A percentile compares a stretch with the other conserved stretches of the same genome.
Evolutionary conservation across 768 basidiomycete genomes (phyloP).

Genomic region (Saitozyma sp.): DNA sequence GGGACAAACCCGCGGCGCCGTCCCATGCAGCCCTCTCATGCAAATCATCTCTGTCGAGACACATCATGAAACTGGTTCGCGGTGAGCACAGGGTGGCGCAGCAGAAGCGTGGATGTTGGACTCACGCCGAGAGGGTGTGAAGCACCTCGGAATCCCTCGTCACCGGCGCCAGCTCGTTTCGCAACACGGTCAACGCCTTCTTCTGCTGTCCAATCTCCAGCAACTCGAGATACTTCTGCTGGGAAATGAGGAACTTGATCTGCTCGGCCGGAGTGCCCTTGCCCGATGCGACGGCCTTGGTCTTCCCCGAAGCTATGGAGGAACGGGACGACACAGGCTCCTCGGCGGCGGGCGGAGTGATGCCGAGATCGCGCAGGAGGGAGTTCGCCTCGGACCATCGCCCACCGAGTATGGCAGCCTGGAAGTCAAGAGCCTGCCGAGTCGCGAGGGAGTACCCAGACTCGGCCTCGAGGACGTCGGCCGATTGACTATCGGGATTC

Average conservation of each 20-base stretch:
- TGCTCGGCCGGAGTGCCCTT: slow-evolving; percentile 58
- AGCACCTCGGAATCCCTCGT: slow-evolving; percentile 76
- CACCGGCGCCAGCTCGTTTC: slow-evolving; percentile 82
- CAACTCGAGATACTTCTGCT: slow-evolving; percentile 94
- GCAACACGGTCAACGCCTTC: slow-evolving; percentile 77
- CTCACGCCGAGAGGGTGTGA: slow-evolving; percentile 82
- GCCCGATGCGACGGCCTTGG: slow-evolving; percentile 15
- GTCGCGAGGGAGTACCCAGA: slow-evolving; percentile 86
- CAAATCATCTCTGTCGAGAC: slow-evolving; percentile 77
- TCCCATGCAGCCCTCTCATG: slow-evolving; percentile 82
- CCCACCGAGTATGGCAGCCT: slow-evolving; percentile 74
- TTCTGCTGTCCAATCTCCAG: slow-evolving; percentile 78
- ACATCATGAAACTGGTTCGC: slow-evolving; percentile 79
- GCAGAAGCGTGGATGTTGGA: slow-evolving; percentile 13
- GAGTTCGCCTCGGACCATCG: slow-evolving; percentile 77
- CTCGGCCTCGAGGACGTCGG: slow-evolving; percentile 83
- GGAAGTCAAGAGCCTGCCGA: slow-evolving; percentile 73
- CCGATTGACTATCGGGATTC: slow-evolving; percentile 67
- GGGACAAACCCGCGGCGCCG: slow-evolving; percentile 76
- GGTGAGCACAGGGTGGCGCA: slow-evolving; percentile 19
- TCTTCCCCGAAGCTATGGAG: slow-evolving; percentile 28
- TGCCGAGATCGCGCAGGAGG: slow-evolving; percentile 67
- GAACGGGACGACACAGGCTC: slow-evolving; percentile 59
- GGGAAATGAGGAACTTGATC: slow-evolving; percentile 80
- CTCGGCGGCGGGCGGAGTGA: slow-evolving; percentile 40